Base-by-base conservation (phyloP, 169 alveolate species). In the Plasmodium chabaudi region DNA sequence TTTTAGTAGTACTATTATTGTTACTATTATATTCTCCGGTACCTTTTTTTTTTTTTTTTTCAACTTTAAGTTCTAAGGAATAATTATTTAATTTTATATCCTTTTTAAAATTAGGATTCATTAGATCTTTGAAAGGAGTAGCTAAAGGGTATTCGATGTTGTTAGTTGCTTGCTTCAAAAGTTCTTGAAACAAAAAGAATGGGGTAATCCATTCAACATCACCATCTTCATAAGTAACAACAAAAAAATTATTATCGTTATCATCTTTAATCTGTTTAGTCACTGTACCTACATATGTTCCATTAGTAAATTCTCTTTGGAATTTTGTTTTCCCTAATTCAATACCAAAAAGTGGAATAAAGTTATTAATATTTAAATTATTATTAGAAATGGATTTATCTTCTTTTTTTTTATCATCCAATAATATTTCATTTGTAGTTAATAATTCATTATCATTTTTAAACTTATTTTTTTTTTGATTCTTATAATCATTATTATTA, bases 241-340 rank as follows among this genome's bases (percentile, higher is more conserved):
- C 87, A 55, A 86, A 86, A 86, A 63, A 86, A 69, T 70, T 59
- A 70, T 21, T 65, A 51, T 64, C 79, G 60, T 70, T 15, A 44
- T 86, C 75, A 64, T 86, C 87, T 55, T 86, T 86, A 56, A 70
- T 86, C 21, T 86, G 91, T 60, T 68, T 51, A 27, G 87, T 86
- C 57, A 86, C 87, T 21, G 87, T 86, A 23, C 91, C 91, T 65
- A 86, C 91, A 57, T 27, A 86, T 4, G 87, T 71, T 9, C 91
- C 91, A 86, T 86, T 71, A 9, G 91, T 86, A 71, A 86, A 86
- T 71, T 86, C 91, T 65, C 91, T 86, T 64, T 86, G 91, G 47
- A 86, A 69, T 60, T 86, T 86, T 57, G 91, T 86, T 59, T 70
- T 86, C 12, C 91, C 91, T 46, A 86, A 64, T 42, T 86, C 87